A percentile compares a stretch with the other conserved stretches of the same genome.
phyloP scores from a whole-genome alignment of 441 rosid species.

The Iberis amara region DNA sequence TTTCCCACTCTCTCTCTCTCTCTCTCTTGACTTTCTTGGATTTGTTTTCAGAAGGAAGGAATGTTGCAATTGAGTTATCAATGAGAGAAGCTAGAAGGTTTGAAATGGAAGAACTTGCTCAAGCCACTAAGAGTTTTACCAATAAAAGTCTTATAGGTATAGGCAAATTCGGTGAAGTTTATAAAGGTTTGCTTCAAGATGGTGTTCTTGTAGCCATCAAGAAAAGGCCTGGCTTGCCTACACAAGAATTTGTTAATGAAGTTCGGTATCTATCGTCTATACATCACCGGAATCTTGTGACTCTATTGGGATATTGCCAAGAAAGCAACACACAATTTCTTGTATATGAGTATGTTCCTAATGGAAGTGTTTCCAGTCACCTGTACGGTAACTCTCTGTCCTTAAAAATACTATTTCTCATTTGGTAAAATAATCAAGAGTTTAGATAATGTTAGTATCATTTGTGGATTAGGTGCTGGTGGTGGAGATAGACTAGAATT shows the following conservation, averaged over 20 bases:
- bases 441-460: constrained; percentile 17
- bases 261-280: constrained; percentile 58
- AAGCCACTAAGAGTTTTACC: constrained; percentile 57
- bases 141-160: constrained; percentile 56
- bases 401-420: constrained; percentile 22
- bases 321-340: constrained; percentile 63
- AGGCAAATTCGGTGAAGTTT: constrained; percentile 68
- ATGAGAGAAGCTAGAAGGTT: constrained; percentile 56
- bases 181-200: constrained; percentile 68
- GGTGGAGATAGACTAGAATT: constrained; percentile 59
- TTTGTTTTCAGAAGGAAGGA: constrained; percentile 43
- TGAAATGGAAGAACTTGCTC: constrained; percentile 60
- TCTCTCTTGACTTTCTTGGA: constrained; percentile 15
- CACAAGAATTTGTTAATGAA: constrained; percentile 57
- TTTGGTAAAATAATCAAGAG: constrained; percentile 18
- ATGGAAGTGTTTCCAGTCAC: constrained; percentile 80
- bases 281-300: constrained; percentile 59
- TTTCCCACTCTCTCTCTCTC: neutral
- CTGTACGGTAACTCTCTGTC: constrained; percentile 73
- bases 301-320: constrained; percentile 70
- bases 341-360: constrained; percentile 63
- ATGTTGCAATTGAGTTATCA: constrained; percentile 47
- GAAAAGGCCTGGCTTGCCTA: constrained; percentile 50
- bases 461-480: constrained; percentile 35
- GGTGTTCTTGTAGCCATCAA: constrained; percentile 75